Conservation (phyloP, 2,329 filamentous ascomycete species). For the Botrytis pseudocinerea region DNA sequence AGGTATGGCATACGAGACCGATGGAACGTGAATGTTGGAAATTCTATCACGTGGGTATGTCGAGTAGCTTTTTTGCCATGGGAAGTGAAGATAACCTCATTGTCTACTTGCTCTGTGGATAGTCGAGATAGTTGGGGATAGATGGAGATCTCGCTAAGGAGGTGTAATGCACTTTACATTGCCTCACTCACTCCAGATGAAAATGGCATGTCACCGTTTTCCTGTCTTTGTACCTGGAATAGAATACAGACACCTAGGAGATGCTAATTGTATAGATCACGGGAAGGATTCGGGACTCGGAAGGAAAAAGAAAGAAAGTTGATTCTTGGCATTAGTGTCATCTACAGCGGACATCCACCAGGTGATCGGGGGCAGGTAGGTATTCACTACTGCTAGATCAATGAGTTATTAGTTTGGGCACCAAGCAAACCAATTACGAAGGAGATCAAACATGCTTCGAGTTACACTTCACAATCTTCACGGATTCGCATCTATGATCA, state of each 20-base stretch:
- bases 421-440: not conserved
- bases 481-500: not conserved
- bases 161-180: not conserved
- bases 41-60: not conserved
- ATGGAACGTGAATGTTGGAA: not conserved
- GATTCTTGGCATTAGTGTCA: not conserved
- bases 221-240: not conserved
- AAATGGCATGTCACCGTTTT: not conserved
- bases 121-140: not conserved
- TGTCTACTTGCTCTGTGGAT: not conserved
- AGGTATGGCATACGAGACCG: not conserved
- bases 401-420: not conserved
- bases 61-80: not conserved
- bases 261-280: no score
- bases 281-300: conserved; percentile 1
- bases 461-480: not conserved
- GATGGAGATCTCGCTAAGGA: no score
- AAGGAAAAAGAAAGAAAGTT: not conserved
- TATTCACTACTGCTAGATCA: not conserved
- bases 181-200: not conserved
- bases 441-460: not conserved
- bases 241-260: no score
- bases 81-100: not conserved
- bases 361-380: not conserved
- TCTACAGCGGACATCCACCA: not conserved